Conservation (phyloP, 495 filamentous ascomycete species). For the Opeltia flavorubescens region DNA sequence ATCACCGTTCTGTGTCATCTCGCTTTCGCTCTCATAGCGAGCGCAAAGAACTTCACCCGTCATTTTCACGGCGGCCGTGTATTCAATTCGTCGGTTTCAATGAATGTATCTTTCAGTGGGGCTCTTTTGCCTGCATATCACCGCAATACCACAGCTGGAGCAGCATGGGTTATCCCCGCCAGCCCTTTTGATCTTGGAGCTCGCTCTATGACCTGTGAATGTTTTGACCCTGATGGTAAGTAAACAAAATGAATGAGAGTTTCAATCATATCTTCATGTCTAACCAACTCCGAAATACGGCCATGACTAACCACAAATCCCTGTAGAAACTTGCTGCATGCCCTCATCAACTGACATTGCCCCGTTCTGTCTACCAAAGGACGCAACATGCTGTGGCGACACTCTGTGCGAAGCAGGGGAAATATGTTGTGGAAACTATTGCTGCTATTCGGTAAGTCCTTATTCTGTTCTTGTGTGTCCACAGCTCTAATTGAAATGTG, state of each 20-base stretch:
- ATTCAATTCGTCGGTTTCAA: background rate
- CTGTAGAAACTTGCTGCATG: slow-evolving; percentile 12
- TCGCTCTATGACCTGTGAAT: slow-evolving; percentile 10
- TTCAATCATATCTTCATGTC: too few relatives aligned
- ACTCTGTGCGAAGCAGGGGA: slow-evolving; percentile 6
- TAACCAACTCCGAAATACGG: too few relatives aligned
- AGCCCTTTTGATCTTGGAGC: slow-evolving; percentile 5
- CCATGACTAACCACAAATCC: background rate
- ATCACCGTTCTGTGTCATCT: background rate
- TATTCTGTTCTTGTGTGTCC: background rate
- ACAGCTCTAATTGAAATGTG: background rate
- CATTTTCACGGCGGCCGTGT: background rate
- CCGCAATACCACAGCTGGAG: slow-evolving; percentile 8
- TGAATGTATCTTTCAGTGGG: background rate
- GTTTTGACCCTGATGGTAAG: slow-evolving; percentile 11
- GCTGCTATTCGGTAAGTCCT: slow-evolving; percentile 11
- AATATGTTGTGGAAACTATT: slow-evolving; percentile 11
- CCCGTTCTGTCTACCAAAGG: slow-evolving; percentile 9
- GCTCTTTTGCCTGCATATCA: slow-evolving; percentile 4
- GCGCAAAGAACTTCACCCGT: background rate
- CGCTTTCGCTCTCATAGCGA: background rate
- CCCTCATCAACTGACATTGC: background rate
- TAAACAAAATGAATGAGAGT: background rate
- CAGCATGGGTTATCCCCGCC: slow-evolving; percentile 10
- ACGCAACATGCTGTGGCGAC: slow-evolving; percentile 7